Evolutionary conservation across 2,329 filamentous ascomycete genomes (phyloP).

Genomic region (Sclerotinia spermophila): DNA sequence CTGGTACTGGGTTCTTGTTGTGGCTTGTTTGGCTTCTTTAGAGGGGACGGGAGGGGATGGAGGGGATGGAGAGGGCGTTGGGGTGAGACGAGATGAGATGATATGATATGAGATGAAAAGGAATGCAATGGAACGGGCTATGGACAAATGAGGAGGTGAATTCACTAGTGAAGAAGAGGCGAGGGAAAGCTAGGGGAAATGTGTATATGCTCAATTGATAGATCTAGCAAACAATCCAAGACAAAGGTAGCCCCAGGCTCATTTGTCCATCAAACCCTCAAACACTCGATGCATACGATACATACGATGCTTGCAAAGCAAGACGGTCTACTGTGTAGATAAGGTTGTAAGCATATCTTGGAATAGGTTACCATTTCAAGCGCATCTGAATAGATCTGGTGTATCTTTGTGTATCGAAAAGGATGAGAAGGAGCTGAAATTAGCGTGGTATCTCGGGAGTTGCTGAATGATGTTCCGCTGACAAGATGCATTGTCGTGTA

Average conservation of each 20-base stretch:
- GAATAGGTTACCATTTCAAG: neutral
- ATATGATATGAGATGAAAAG: neutral
- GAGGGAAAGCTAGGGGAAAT: neutral
- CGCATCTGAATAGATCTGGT: neutral
- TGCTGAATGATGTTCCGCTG: neutral
- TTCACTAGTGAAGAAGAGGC: neutral
- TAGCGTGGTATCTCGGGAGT: neutral
- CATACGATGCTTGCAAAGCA: neutral
- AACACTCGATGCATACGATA: no score
- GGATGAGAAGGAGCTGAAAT: neutral
- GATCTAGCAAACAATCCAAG: neutral
- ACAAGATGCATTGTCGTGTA: neutral
- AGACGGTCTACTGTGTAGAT: neutral
- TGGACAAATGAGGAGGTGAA: neutral
- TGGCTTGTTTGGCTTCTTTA: neutral
- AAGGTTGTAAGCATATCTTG: neutral
- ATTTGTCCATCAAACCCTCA: neutral
- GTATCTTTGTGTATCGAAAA: neutral
- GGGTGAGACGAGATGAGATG: neutral
- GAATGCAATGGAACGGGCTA: neutral
- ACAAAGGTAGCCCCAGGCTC: neutral
- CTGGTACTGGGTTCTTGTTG: constrained; percentile 1
- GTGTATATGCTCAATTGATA: neutral
- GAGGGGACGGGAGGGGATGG: neutral
- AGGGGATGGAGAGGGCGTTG: neutral